Evolutionary conservation across 2,329 filamentous ascomycete species (phyloP), one percentile per base, ranked within the genome.

Genomic region (Aspergillus thermomutatus): DNA sequence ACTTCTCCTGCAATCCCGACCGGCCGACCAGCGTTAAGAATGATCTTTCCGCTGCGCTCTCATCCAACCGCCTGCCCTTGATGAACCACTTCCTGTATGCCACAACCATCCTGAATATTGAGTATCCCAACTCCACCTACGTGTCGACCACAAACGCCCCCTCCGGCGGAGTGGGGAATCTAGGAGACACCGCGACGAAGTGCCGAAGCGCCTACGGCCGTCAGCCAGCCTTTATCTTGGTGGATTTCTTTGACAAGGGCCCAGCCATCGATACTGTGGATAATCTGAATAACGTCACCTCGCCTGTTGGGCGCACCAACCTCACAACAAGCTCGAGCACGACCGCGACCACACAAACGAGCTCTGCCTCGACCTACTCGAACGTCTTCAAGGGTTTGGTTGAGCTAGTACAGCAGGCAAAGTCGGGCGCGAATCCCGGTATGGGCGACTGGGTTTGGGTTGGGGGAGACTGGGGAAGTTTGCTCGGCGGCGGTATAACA

Each of bases 51-150:
- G 60, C 70, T 1, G 89, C 87, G 1, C 68, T 89, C 26, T 68
- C 77, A 0, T 79, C 80, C 1, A 83, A 83, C 63, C 81, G 85
- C 64, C 81, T 94, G 70, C 85, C 89, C 26, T 78, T 94, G 9
- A 81, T 90, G 77, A 94, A 94, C 79, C 90, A 94, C 76, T 93
- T 94, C 78, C 81, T 88, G 53, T 87, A 92, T 77, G 76, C 80
- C 56, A 74, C 69, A 4, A 69, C 85, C 23, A 71, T 79, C 19
- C 72, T 80, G 3, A 79, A 78, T 57, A 83, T 90, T 65, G 75
- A 83, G 61, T 77, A 85, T 43, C 88, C 88, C 2, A 83, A 88
- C 62, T 77, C 82, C n/a, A 79, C 76, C 60, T 78, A 82, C 64
- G 82, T 89, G 61, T 74, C 76, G 8, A 82, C 79, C 9, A 91